phyloP scores from a whole-genome alignment of 345 rosid species.

The Boechera stricta region DNA sequence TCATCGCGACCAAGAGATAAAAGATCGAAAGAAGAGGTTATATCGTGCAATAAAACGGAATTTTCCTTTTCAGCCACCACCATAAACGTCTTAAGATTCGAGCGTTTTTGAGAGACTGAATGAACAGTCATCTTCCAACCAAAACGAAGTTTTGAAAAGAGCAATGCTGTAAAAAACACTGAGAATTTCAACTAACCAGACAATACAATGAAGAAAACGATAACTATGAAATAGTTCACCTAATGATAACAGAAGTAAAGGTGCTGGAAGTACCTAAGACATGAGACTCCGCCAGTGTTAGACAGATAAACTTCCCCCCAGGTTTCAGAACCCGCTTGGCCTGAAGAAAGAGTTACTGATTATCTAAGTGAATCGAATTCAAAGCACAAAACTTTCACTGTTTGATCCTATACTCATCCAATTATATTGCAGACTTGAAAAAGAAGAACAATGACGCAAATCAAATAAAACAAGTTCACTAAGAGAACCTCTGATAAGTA shows the following conservation, averaged over 20 bases:
- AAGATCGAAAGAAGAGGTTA: slow-evolving; percentile 52
- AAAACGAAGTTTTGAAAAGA: slow-evolving; percentile 79
- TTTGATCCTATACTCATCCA: slow-evolving; percentile 12
- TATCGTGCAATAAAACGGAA: slow-evolving; percentile 53
- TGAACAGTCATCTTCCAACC: slow-evolving; percentile 82
- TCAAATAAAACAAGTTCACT: slow-evolving; percentile 12
- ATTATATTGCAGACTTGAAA: not conserved
- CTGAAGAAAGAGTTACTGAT: slow-evolving; percentile 47
- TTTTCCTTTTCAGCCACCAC: slow-evolving; percentile 72
- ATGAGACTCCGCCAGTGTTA: slow-evolving; percentile 89
- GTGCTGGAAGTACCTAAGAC: slow-evolving; percentile 65
- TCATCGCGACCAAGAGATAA: slow-evolving; percentile 52
- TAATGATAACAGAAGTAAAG: slow-evolving; percentile 12
- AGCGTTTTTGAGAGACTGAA: slow-evolving; percentile 60
- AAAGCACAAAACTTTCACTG: slow-evolving; percentile 20
- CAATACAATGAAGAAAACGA: not conserved
- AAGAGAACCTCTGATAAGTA: slow-evolving; percentile 77
- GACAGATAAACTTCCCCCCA: slow-evolving; percentile 83
- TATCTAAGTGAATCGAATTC: not conserved
- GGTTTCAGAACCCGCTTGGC: slow-evolving; percentile 73
- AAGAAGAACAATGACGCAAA: not conserved
- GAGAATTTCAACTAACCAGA: slow-evolving; percentile 29
- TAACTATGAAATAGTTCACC: not conserved
- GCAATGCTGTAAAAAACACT: slow-evolving; percentile 62
- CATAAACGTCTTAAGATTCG: slow-evolving; percentile 75